These are phyloP conservation scores for Hypoxylon sp. DNA, from an alignment of 2,329 filamentous ascomycete genomes.

Conservation along the genomic window DNA sequence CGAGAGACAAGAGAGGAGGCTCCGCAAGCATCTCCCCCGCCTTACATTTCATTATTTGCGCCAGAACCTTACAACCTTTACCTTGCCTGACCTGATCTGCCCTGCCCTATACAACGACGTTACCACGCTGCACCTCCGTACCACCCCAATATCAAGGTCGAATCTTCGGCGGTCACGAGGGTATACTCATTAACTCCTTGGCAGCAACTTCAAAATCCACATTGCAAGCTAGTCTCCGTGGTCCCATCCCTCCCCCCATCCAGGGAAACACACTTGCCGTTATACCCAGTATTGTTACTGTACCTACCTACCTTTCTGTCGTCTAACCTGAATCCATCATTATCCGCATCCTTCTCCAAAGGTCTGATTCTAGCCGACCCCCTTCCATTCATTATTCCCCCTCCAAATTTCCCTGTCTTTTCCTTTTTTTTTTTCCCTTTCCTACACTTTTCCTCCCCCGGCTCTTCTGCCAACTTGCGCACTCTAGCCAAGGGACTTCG, in stretches of 20 bases:
- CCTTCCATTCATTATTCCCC: conserved; percentile 44
- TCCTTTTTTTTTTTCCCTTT: conserved; percentile 11
- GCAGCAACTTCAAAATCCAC: conserved; percentile 39
- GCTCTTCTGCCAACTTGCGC: conserved; percentile 45
- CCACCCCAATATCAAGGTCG: conserved; percentile 42
- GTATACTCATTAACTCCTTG: conserved; percentile 38
- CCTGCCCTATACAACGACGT: conserved; percentile 45
- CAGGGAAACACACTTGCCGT: conserved; percentile 40
- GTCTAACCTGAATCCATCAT: conserved; percentile 45
- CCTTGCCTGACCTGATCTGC: conserved; percentile 32
- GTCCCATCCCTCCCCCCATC: conserved; percentile 22
- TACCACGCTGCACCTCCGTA: conserved; percentile 40
- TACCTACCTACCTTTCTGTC: conserved; percentile 34
- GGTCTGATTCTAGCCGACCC: conserved; percentile 45
- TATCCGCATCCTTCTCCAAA: conserved; percentile 42
- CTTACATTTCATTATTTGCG: conserved; percentile 46
- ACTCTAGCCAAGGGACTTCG: conserved; percentile 43
- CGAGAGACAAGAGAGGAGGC: conserved; percentile 42
- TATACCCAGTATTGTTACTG: conserved; percentile 42
- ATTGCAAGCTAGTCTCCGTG: conserved; percentile 39
- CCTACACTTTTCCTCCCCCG: conserved; percentile 37
- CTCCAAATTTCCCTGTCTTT: conserved; percentile 32
- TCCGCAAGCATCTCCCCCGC: conserved; percentile 45
- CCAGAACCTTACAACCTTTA: conserved; percentile 41
- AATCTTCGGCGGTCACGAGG: conserved; percentile 45